phyloP scores from a whole-genome alignment of 768 basidiomycete genomes.

The Psilocybe cyanescens region DNA sequence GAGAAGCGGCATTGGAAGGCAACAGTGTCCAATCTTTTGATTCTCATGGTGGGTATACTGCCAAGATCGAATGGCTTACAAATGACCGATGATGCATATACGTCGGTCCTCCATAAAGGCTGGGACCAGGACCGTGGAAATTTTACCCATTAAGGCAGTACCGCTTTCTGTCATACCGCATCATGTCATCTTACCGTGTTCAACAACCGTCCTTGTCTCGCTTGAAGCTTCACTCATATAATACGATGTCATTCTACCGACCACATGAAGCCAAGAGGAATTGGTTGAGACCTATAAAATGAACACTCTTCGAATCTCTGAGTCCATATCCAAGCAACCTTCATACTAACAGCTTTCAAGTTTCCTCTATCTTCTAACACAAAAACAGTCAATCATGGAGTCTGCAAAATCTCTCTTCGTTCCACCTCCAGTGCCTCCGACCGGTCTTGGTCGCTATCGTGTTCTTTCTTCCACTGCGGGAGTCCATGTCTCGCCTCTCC shows the following conservation, averaged over 20 bases:
- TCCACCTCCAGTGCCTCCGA: slow-evolving; percentile 23
- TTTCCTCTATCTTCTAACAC: not conserved
- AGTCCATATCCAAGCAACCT: not conserved
- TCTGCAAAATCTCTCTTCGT: not conserved
- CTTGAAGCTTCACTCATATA: not conserved
- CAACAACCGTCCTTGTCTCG: not conserved
- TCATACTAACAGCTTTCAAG: not conserved
- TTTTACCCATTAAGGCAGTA: not conserved
- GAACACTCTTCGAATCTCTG: not conserved
- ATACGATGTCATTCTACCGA: not conserved
- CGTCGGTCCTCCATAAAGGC: no score
- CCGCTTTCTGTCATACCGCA: not conserved
- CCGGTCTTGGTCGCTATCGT: slow-evolving; percentile 39
- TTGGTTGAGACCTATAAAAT: not conserved
- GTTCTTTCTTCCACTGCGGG: slow-evolving; percentile 37
- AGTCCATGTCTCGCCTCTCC: slow-evolving; percentile 46
- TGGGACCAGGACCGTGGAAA: no score
- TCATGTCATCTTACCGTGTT: not conserved
- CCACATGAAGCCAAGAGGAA: not conserved
- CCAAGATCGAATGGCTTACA: no score
- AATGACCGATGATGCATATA: no score
- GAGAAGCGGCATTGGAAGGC: no score
- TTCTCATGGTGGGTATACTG: no score
- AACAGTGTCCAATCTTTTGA: no score
- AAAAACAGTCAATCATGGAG: not conserved